A percentile compares a stretch with the other conserved stretches of the same genome.
phyloP scores from a whole-genome alignment of 2,329 filamentous ascomycete genomes.

The Colletotrichum scovillei region DNA sequence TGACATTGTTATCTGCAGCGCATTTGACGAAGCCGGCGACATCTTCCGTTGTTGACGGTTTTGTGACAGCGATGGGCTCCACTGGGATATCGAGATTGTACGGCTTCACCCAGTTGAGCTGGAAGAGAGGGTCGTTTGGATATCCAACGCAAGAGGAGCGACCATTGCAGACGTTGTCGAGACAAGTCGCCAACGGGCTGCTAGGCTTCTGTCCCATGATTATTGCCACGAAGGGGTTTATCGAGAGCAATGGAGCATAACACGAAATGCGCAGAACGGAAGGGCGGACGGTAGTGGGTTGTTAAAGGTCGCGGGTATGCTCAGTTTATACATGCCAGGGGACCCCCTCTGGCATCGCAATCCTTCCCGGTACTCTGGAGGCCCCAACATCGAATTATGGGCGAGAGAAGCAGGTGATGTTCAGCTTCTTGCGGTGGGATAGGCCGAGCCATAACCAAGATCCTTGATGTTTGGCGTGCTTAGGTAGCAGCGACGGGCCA shows the following conservation, averaged over 20 bases:
- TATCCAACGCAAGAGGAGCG: conserved; percentile 59
- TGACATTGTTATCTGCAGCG: conserved; percentile 58
- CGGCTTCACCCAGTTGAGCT: conserved; percentile 60
- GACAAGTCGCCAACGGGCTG: conserved; percentile 55
- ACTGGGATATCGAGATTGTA: conserved; percentile 64
- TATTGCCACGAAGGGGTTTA: neutral
- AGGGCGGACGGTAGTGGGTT: neutral
- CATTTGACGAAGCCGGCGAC: conserved; percentile 69
- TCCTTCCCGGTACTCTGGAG: neutral
- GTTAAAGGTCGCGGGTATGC: neutral
- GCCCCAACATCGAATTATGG: neutral
- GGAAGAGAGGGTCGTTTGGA: conserved; percentile 55
- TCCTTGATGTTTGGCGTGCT: neutral
- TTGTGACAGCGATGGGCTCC: conserved; percentile 66
- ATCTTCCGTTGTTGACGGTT: conserved; percentile 63
- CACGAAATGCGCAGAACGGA: neutral
- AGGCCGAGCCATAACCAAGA: neutral
- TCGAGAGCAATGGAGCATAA: neutral
- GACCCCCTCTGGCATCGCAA: neutral
- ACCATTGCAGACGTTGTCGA: conserved; percentile 58
- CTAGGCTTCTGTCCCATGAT: conserved; percentile 58
- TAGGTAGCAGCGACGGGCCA: neutral
- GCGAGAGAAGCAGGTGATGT: neutral
- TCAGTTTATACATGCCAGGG: conserved; percentile 16
- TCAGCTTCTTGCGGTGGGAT: neutral